These are phyloP conservation scores for Suillus decipiens DNA, from an alignment of 768 basidiomycete species.

Conservation along the genomic window DNA sequence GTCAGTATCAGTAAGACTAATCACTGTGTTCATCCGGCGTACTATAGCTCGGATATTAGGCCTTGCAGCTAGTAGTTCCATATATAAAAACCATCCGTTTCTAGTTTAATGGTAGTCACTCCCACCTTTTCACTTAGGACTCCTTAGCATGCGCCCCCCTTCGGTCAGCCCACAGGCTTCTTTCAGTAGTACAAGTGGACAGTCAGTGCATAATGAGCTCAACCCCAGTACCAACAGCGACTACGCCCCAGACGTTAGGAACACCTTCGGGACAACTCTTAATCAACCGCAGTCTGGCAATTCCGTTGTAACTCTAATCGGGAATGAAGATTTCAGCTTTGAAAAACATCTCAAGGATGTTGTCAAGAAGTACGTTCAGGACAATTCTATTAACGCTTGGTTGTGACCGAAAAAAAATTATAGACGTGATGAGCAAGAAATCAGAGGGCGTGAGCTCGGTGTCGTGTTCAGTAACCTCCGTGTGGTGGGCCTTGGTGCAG, in stretches of 20 bases:
- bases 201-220: neutral
- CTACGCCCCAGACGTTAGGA: too few relatives aligned
- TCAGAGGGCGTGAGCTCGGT: slow-evolving; percentile 45
- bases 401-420: neutral
- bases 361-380: slow-evolving; percentile 15
- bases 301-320: neutral
- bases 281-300: neutral
- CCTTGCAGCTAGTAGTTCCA: neutral
- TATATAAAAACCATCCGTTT: neutral
- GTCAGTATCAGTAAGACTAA: neutral
- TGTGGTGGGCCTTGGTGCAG: slow-evolving; percentile 50
- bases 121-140: too few relatives aligned
- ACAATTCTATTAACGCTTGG: neutral
- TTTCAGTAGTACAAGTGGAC: neutral
- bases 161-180: too few relatives aligned
- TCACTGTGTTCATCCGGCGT: neutral
- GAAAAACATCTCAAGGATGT: slow-evolving; percentile 20
- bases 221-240: too few relatives aligned
- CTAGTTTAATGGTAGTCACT: neutral
- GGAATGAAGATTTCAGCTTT: slow-evolving; percentile 10
- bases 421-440: slow-evolving; percentile 36
- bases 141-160: too few relatives aligned
- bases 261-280: neutral
- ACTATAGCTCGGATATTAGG: neutral
- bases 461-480: slow-evolving; percentile 52